Evolutionary conservation across 1,139 yeast species (phyloP).

Genomic region (Hemisphaericaspora subhashii): DNA sequence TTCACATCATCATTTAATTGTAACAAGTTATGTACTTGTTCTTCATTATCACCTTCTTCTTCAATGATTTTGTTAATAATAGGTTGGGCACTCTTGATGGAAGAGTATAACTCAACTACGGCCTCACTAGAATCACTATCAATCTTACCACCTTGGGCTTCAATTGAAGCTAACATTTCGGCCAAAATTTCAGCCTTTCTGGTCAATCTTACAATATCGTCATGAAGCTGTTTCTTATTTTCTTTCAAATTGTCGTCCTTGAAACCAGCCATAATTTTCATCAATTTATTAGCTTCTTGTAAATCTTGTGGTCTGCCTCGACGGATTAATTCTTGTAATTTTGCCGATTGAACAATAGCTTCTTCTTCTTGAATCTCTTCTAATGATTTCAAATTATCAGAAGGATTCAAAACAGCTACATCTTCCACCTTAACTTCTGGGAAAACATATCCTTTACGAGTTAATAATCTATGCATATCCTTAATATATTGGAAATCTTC

Average conservation of each 20-base stretch:
- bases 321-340: slow-evolving; percentile 90
- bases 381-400: slow-evolving; percentile 82
- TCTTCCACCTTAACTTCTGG: slow-evolving; percentile 91
- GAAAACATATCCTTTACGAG: slow-evolving; percentile 85
- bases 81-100: slow-evolving; percentile 84
- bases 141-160: slow-evolving; percentile 43
- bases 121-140: slow-evolving; percentile 72
- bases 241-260: slow-evolving; percentile 72
- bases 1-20: slow-evolving; percentile 77
- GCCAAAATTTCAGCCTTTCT: slow-evolving; percentile 88
- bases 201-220: slow-evolving; percentile 80
- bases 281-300: slow-evolving; percentile 92
- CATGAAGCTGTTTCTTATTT: slow-evolving; percentile 76
- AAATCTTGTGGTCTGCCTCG: slow-evolving; percentile 95
- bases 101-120: slow-evolving; percentile 69
- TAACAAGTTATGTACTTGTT: slow-evolving; percentile 63
- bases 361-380: slow-evolving; percentile 93
- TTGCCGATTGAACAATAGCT: slow-evolving; percentile 88
- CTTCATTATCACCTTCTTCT: slow-evolving; percentile 48
- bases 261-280: slow-evolving; percentile 98
- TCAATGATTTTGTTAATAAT: slow-evolving; percentile 83
- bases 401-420: slow-evolving; percentile 91
- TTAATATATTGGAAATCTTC: slow-evolving; percentile 90
- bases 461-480: slow-evolving; percentile 90
- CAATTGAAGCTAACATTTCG: slow-evolving; percentile 74